These are phyloP conservation scores for Pseudogymnoascus sp. DNA, from an alignment of 2,329 filamentous ascomycete genomes.

Conservation along the genomic window DNA sequence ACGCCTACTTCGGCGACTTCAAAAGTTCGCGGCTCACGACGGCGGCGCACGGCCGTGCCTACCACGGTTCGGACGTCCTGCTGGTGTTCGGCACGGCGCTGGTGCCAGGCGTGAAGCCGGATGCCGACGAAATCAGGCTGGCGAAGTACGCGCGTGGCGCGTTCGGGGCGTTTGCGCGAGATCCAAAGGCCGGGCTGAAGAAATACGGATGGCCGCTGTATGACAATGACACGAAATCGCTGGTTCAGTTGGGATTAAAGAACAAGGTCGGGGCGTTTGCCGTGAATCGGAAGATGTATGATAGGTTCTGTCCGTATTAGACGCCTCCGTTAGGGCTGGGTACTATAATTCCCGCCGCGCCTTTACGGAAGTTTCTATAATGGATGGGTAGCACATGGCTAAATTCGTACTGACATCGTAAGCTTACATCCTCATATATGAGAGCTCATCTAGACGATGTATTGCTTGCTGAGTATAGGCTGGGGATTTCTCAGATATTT, in stretches of 20 bases:
- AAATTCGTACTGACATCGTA: not conserved
- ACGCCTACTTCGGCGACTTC: slow-evolving; percentile 32
- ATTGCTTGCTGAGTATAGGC: not conserved
- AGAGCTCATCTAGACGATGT: not conserved
- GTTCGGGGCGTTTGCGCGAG: slow-evolving; percentile 34
- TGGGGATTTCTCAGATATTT: not conserved
- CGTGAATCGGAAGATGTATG: not conserved
- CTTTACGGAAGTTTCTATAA: not conserved
- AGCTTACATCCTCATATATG: not conserved
- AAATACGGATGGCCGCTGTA: slow-evolving; percentile 28
- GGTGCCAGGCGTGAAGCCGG: slow-evolving; percentile 18
- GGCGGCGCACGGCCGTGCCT: slow-evolving; percentile 28
- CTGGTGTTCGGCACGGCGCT: slow-evolving; percentile 29
- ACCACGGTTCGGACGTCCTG: slow-evolving; percentile 29
- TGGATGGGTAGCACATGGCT: too few relatives aligned
- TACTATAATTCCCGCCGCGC: not conserved
- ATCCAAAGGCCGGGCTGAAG: slow-evolving; percentile 29
- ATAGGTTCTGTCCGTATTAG: not conserved
- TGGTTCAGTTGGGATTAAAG: slow-evolving; percentile 25
- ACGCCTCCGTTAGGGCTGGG: not conserved
- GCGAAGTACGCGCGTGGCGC: slow-evolving; percentile 31
- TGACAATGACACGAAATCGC: slow-evolving; percentile 18
- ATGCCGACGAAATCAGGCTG: slow-evolving; percentile 25
- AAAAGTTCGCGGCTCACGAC: slow-evolving; percentile 27
- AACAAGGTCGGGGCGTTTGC: slow-evolving; percentile 23